These are phyloP conservation scores for Malus fusca DNA, from an alignment of 306 rosid species.

Conservation along the genomic window DNA sequence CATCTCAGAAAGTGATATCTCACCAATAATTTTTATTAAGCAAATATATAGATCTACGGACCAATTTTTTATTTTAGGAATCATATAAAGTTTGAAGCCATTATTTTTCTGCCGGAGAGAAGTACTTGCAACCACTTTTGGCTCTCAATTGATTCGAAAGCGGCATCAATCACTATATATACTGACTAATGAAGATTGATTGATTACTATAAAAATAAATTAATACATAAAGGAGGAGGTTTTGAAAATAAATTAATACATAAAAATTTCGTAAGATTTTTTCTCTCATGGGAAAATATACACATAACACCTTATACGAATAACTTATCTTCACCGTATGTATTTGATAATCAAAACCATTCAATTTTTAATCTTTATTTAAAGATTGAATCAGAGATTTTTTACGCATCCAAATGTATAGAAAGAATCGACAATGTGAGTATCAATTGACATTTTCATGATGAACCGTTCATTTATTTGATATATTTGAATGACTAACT, in stretches of 20 bases:
- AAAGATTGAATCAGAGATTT: too few relatives aligned
- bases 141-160: background rate
- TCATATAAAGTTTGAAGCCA: background rate
- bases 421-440: too few relatives aligned
- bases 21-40: background rate
- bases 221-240: background rate
- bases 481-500: too few relatives aligned
- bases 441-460: too few relatives aligned
- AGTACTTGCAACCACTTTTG: background rate
- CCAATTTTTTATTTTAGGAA: background rate
- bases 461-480: too few relatives aligned
- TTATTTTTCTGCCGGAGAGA: background rate
- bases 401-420: too few relatives aligned
- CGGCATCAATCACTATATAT: background rate
- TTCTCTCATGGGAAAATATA: too few relatives aligned
- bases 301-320: rapidly evolving
- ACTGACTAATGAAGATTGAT: background rate
- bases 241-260: background rate
- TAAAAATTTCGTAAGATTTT: background rate
- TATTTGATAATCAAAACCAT: too few relatives aligned
- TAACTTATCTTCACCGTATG: too few relatives aligned
- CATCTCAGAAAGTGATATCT: background rate
- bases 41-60: background rate
- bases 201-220: background rate
- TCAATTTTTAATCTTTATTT: too few relatives aligned